A percentile compares a stretch with the other conserved stretches of the same genome.
These are phyloP conservation scores for Colletotrichum sp. DNA, from an alignment of 2,329 filamentous ascomycete species.

Conservation along the genomic window DNA sequence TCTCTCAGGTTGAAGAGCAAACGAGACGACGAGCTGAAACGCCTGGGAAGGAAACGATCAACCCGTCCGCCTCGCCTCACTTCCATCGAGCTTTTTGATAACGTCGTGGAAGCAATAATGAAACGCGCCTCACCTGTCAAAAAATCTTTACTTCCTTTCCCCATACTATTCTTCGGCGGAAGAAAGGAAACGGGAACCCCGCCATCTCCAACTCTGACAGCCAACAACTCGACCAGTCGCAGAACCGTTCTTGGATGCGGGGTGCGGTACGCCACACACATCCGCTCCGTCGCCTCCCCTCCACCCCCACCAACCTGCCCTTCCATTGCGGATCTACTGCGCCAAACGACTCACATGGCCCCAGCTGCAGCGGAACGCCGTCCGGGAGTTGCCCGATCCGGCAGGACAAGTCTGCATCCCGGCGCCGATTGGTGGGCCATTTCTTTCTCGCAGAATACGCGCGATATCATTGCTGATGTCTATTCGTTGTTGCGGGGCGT, in stretches of 20 bases:
- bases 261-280: neutral
- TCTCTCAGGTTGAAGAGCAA: neutral
- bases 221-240: neutral
- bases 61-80: neutral
- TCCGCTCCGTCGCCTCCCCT: neutral
- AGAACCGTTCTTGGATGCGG: neutral
- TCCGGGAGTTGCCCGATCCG: slow-evolving; percentile 13
- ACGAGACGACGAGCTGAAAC: neutral
- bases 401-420: neutral
- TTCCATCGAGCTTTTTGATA: neutral
- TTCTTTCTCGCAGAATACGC: neutral
- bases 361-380: slow-evolving; percentile 16
- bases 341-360: slow-evolving; percentile 4
- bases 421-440: slow-evolving; percentile 19
- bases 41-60: neutral
- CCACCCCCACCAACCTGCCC: neutral
- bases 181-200: neutral
- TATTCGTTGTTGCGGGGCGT: neutral
- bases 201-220: neutral
- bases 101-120: neutral
- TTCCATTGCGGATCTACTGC: neutral
- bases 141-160: neutral
- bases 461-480: neutral
- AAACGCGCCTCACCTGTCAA: neutral
- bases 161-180: neutral